Base-by-base conservation (phyloP, 129 eudicot species). In the Tagetes patula region DNA sequence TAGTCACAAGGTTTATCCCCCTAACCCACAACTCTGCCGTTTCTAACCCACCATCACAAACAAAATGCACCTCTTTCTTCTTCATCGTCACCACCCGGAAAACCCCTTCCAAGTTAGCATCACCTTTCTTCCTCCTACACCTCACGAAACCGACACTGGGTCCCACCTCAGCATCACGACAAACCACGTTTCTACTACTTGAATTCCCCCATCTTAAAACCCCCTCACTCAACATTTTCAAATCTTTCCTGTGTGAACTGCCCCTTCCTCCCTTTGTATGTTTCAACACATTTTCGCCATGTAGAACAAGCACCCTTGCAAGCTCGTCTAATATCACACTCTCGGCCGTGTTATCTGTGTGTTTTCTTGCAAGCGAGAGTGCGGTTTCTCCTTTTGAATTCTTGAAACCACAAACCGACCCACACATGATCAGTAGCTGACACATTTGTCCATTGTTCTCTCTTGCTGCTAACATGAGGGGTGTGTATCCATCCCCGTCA, bases 51-150 rank as follows among this genome's bases (percentile, higher is more conserved):
- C 98, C 97, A 2, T 90, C 87, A 71, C 96, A 90, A 77, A 90
- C 89, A 85, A 94, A 94, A 81, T 94, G 97, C 82, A 94, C 88
- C 73, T 94, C 98, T 86, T 90, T 94, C 72, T 85, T 88, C 86
- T 85, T 90, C 40, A 82, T 71, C 2, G 98, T 94, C 75, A 80
- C 80, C 71, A 90, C 96, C 39, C 88, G 86, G 56, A 94, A 94
- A 10, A 87, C 53, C 72, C 98, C 98, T 0, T 81, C 82, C 49
- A 48, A 56, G 13, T 82, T 71, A 42, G 70, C 86, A 75, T 90
- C 96, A 0, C 92, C 82, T 74, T 87, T 94, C 67, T 81, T 88
- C 72, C 70, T 60, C 77, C 96, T 77, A 50, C 75, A 69, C 85
- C 81, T 87, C 73, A 65, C 73, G 46, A 94, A 94, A 31, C 72